Base-by-base conservation (phyloP, 169 alveolate species). In the Eimeria falciformis region DNA sequence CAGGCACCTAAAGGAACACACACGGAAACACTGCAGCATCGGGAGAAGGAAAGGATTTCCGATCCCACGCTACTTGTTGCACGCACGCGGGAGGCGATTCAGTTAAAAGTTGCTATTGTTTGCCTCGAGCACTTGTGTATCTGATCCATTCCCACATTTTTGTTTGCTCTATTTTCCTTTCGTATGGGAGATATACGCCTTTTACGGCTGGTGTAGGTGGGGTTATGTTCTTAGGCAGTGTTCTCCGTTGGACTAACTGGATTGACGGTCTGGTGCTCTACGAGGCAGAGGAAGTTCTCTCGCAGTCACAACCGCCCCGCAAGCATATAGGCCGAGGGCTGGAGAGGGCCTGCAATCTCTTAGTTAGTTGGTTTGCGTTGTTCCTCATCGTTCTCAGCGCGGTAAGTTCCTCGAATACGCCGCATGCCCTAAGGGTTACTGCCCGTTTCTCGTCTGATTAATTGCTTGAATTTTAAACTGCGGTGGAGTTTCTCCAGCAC, bases 241-340 rank as follows among this genome's bases (percentile, higher is more conserved):
- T 78, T 47, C 87, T 78, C 45, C 87, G 87, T 5, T 78, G 87
- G 87, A 78, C 87, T 0, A 46, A 78, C 69, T 78, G 87, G 87
- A 78, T 78, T 50, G 87, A 78, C 29, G 87, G 87, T 25, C 53
- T 78, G 87, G 87, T 78, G 27, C 69, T 78, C 46, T 69, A 78
- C 69, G 87, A 45, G 50, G 66, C 71, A 50, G 87, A 78, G 46
- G 69, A 50, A 12, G 87, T 47, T 14, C 50, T 78, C 23, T 33
- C 18, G 18, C 87, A 78, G 87, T 33, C 87, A 14, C 87, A 69
- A 21, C 45, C 69, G 27, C 45, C 46, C 66, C 37, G 87, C 87
- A 78, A 78, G 87, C 33, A 45, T 45, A 56, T 66, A 56, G 45
- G 58, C 58, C 33, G 69, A 7, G 87, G 50, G 12, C 87, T 78